Evolutionary conservation across 164 flowering plant genomes (phyloP).

Genomic region (Hamamelis virginiana): DNA sequence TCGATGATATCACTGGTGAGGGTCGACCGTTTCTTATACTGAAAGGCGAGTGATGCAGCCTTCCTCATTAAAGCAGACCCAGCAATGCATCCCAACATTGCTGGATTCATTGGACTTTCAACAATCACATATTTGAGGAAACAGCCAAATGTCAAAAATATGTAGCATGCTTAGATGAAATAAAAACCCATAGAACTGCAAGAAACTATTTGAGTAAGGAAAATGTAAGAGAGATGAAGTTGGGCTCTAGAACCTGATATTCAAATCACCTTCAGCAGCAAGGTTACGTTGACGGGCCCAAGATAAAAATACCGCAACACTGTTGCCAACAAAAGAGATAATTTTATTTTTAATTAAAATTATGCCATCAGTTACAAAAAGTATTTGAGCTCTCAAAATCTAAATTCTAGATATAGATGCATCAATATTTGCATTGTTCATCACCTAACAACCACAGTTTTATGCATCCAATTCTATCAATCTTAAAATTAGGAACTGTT

Average conservation of each 20-base stretch:
- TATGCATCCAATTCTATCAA: not conserved
- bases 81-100: constrained; percentile 83
- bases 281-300: constrained; percentile 67
- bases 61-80: constrained; percentile 79
- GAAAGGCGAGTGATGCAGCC: constrained; percentile 84
- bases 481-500: too few relatives aligned
- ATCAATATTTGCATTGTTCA: not conserved
- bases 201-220: not conserved
- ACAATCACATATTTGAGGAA: constrained; percentile 3
- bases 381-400: too few relatives aligned
- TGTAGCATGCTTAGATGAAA: not conserved
- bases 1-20: constrained; percentile 88
- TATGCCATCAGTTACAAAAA: constrained; percentile 6
- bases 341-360: constrained; percentile 1
- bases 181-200: not conserved
- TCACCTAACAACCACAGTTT: not conserved
- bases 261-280: constrained; percentile 27
- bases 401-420: too few relatives aligned
- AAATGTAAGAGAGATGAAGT: not conserved
- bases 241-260: constrained; percentile 34
- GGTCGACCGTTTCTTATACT: constrained; percentile 72
- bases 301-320: constrained; percentile 84
- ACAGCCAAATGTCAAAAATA: not conserved
- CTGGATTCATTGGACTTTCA: constrained; percentile 50
- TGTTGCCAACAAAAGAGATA: constrained; percentile 25